Base-by-base conservation (phyloP, 1,284 basidiomycete species). In the Microbotryomycetes sp. region DNA sequence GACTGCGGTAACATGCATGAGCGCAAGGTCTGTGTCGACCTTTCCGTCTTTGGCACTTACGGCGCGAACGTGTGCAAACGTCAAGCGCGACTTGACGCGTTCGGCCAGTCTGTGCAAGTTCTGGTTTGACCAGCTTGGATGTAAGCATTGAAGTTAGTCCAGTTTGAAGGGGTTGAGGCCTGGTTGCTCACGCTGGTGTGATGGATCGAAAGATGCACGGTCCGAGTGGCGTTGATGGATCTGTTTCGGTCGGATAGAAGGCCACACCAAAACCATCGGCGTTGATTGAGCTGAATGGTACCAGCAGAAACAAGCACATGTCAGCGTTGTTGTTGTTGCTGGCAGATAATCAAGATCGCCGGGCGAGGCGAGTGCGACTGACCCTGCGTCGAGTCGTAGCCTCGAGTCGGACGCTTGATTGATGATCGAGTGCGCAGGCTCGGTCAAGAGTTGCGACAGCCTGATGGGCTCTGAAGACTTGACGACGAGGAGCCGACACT, bases 161-260 rank as follows among this genome's bases (percentile, higher is more conserved):
- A n/a, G n/a, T n/a, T n/a, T n/a, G n/a, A n/a, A n/a, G n/a, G n/a
- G n/a, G n/a, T n/a, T n/a, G n/a, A n/a, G n/a, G n/a, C n/a, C n/a
- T 41, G 18, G 35, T 18, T 11, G 35, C 35, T 75, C 81, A 69
- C 62, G 91, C 90, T 4, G 91, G 93, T 4, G 91, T 92, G 21
- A 96, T 86, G n/a, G 88, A 89, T 54, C 92, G 97, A 76, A 97
- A 97, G 63, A 97, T 89, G 75, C 94, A 97, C 9, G 93, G 93
- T 0, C 61, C 62, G 5, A 55, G 52, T 3, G 28, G 57, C 16
- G 29, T 57, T 69, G 90, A 85, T 64, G 80, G 83, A 50, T 88
- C 88, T 30, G 91, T 80, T 73, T 90, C 85, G 70, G 87, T 83
- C 70, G 91, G 69, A 73, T 91, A 91, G 89, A 89, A 91, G 4